Evolutionary conservation across 2,329 filamentous ascomycete genomes (phyloP), one percentile per base, ranked within the genome.

Genomic region (Scedosporium apiospermum): DNA sequence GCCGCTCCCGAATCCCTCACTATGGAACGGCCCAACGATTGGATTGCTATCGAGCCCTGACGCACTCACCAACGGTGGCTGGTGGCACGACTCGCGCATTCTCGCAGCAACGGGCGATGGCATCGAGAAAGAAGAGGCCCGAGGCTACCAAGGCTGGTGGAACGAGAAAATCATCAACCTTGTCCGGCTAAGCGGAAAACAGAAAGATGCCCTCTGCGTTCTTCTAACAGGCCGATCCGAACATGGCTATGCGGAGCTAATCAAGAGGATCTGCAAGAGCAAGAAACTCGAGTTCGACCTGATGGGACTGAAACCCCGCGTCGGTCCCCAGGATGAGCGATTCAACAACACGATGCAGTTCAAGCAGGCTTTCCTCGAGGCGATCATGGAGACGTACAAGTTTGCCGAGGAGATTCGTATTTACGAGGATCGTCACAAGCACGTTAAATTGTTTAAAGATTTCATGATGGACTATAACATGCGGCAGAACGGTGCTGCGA

Each of bases 1-100:
- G 14, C 95, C 95, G 5, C 78, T 96, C 1, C 95, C 95, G 1
- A 98, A 97, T 70, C 85, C 87, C 3, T 88, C 91, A 67, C 74
- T 99, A 71, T 99, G 95, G 95, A 89, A 88, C 67, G 84, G 84
- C 1, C 79, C 82, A 38, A 93, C 91, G 0, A 85, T 96, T 59
- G 91, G 91, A 58, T 82, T 87, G 64, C 80, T 99, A 10, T 86
- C 89, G 64, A 87, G 82, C 57, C 87, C 89, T 66, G 89, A 96
- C 66, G 81, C 84, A 61, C 90, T 98, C 68, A 78, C 86, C 65
- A 89, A 88, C 67, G 93, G 93, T 67, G 92, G 93, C 65, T 99
- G 95, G 95, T 99, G 95, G 95, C 95, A 99, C 75, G 93, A 98
- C 71, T 84, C 86, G 53, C 86, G 85, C 66, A 93, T 99, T 65